Base-by-base conservation (phyloP, 208 protist genomes). In the Tritrichomonas musculus region DNA sequence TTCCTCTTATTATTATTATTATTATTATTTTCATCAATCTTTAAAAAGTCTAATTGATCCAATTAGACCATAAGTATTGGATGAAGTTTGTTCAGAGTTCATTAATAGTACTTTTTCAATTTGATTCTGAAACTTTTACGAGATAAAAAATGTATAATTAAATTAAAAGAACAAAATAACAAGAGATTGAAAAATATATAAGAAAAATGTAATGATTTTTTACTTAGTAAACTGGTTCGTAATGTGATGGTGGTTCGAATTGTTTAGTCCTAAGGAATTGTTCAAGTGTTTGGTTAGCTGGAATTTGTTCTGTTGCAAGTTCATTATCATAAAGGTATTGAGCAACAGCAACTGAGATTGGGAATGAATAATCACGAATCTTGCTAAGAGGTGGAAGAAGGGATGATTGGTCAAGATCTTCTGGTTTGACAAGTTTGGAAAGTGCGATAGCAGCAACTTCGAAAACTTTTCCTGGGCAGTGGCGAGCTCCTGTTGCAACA, bases 181-280 rank as follows among this genome's bases (percentile, higher is more conserved):
- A n/a, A n/a, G n/a, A n/a, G n/a, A n/a, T n/a, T n/a, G n/a, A n/a
- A n/a, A n/a, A n/a, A n/a, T n/a, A n/a, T n/a, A n/a, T n/a, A n/a
- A n/a, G n/a, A n/a, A n/a, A n/a, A n/a, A n/a, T n/a, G n/a, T n/a
- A n/a, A n/a, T n/a, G n/a, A n/a, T n/a, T n/a, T n/a, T n/a, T n/a
- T n/a, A n/a, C n/a, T 82, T 82, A 82, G 73, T 82, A 82, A 47
- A 82, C 39, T 14, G 17, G 73, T 39, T 82, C 73, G 73, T 82
- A 82, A 53, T 49, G 17, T n/a, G 41, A 33, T 33, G 73, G 53
- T 82, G 73, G 73, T 13, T 49, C 27, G 73, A 82, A 82, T 17
- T 30, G 73, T 47, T 82, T 9, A 53, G 20, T 47, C 41, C 53
- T 53, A 41, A 82, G 36, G 39, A 41, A 82, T 41, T 82, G 25